Evolutionary conservation across 2,329 filamentous ascomycete species (phyloP), one percentile per base, ranked within the genome.

Genomic region (Diaporthe eres): DNA sequence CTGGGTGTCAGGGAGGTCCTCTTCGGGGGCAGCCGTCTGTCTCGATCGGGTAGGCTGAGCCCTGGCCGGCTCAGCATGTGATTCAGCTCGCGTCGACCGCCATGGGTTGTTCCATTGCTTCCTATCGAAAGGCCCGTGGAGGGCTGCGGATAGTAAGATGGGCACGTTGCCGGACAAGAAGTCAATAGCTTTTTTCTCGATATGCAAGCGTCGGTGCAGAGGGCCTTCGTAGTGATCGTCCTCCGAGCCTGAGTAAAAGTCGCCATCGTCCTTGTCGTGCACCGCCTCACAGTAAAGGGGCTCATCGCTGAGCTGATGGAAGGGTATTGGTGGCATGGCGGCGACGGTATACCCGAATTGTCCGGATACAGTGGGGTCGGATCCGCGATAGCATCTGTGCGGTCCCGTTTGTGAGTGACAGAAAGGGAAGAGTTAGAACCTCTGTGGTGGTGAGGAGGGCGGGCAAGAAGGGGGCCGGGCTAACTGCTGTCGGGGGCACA

Each of bases 61-160:
- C 39, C 72, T 75, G 70, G 44, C 49, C 5, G 53, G 10, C 25
- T 37, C 58, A 31, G 19, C 17, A 47, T 71, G 70, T 55, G 39
- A 53, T 53, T 49, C 71, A 78, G 81, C 57, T 37, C 74, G 76
- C 42, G 75, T 81, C 13, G 85, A 84, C 57, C 82, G 80, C 89
- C 89, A 91, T 19, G 89, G 89, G 77, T 90, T 90, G 44, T 81
- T 79, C 89, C 89, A 91, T 31, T 82, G 85, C 55, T 83, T 80
- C 73, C 79, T 81, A 60, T 88, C 86, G 78, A 94, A 93, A 0
- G 93, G 93, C 0, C 93, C 93, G 76, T 84, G 87, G 4, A 94
- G 84, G 8, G 84, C 83, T 9, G 93, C 89, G 17, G 93, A 93
- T 4, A 92, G 81, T 3, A 95, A 85, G 34, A 89, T 80, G 0